A percentile compares a stretch with the other conserved stretches of the same genome.
These are phyloP conservation scores for Lipomyces oligophaga DNA, from an alignment of 805 yeast genomes.

Conservation along the genomic window DNA sequence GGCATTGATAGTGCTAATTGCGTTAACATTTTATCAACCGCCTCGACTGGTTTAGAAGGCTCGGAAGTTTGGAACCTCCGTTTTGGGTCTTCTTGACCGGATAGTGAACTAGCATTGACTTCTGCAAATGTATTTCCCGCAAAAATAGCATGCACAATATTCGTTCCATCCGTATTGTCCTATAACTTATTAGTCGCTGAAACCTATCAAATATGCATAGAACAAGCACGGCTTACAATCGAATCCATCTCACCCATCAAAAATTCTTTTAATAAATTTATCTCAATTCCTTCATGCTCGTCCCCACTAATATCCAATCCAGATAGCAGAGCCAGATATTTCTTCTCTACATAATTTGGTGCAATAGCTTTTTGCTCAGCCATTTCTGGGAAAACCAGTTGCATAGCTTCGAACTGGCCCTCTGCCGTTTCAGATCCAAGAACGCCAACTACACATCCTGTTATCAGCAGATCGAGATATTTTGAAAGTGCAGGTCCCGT, in stretches of 20 bases:
- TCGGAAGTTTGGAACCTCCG: constrained; percentile 23
- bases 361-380: constrained; percentile 49
- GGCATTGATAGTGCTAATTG: constrained; percentile 60
- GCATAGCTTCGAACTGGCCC: constrained; percentile 81
- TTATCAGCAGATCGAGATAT: constrained; percentile 60
- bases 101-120: constrained; percentile 13
- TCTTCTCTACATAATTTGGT: constrained; percentile 3
- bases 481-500: constrained; percentile 43
- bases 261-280: constrained; percentile 63
- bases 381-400: constrained; percentile 65
- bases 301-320: constrained; percentile 61
- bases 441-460: constrained; percentile 85
- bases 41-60: constrained; percentile 30
- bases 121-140: constrained; percentile 65
- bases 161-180: constrained; percentile 29
- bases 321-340: constrained; percentile 65
- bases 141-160: constrained; percentile 53
- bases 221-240: no score
- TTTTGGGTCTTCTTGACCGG: constrained; percentile 13
- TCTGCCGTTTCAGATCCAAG: constrained; percentile 80
- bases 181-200: no score
- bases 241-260: constrained; percentile 65
- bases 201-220: not conserved
- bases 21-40: constrained; percentile 54
- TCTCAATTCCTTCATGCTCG: constrained; percentile 43